phyloP scores from a whole-genome alignment of 768 basidiomycete genomes.

The Daedaleopsis sinensis region DNA sequence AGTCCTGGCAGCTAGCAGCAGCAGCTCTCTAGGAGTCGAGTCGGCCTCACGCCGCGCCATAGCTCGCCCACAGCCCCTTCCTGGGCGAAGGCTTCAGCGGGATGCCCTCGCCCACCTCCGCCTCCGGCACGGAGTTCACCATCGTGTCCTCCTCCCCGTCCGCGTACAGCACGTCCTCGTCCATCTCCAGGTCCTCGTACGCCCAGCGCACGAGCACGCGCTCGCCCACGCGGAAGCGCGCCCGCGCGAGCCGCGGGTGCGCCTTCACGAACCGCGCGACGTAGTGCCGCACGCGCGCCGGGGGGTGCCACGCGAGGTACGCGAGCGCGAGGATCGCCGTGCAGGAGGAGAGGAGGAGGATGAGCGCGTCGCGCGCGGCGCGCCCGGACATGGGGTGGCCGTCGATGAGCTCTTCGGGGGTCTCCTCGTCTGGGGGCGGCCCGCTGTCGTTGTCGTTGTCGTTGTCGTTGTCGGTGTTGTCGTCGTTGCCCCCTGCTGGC shows the following conservation, averaged over 20 bases:
- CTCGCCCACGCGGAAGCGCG: constrained; percentile 42
- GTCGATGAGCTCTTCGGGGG: constrained; percentile 22
- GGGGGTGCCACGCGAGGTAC: constrained; percentile 30
- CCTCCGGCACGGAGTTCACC: constrained; percentile 39
- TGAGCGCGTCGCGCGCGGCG: constrained; percentile 13
- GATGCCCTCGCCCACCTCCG: constrained; percentile 43
- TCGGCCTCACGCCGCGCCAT: constrained; percentile 23
- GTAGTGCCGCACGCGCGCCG: constrained; percentile 22
- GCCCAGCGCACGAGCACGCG: constrained; percentile 49
- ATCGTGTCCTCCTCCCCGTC: constrained; percentile 41
- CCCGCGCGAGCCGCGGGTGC: constrained; percentile 27
- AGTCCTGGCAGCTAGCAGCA: no score
- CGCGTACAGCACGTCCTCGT: constrained; percentile 28
- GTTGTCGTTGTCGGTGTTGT: no score
- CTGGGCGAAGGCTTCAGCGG: constrained; percentile 44
- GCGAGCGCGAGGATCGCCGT: constrained; percentile 21
- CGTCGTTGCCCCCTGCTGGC: not conserved
- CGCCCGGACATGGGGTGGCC: constrained; percentile 7
- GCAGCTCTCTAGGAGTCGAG: no score
- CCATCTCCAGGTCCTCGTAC: constrained; percentile 44
- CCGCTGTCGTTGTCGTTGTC: not conserved
- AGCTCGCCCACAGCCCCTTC: constrained; percentile 12
- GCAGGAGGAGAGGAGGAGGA: constrained; percentile 24
- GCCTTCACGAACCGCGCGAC: constrained; percentile 23
- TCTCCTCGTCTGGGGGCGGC: constrained; percentile 5